Percentiles rank a stretch among this genome's conserved stretches.
These are phyloP conservation scores for Candida railenensis DNA, from an alignment of 805 yeast species.

Conservation along the genomic window DNA sequence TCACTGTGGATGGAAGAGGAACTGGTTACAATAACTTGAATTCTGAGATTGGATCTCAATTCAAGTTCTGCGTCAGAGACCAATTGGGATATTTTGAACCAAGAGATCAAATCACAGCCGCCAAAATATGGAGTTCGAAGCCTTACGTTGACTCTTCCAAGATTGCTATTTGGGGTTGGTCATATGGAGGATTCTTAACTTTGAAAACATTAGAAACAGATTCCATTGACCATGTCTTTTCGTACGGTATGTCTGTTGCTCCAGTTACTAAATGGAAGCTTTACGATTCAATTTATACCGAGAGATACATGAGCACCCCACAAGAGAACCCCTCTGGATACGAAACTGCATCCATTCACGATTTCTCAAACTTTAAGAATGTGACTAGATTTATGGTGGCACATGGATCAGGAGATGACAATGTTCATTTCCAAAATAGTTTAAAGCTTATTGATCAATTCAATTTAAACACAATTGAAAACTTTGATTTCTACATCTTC, in stretches of 20 bases:
- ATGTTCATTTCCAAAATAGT: slow-evolving; percentile 76
- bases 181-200: slow-evolving; percentile 80
- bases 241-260: slow-evolving; percentile 79
- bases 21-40: slow-evolving; percentile 80
- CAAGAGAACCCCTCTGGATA: slow-evolving; percentile 50
- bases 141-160: slow-evolving; percentile 58
- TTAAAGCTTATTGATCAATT: slow-evolving; percentile 62
- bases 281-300: slow-evolving; percentile 79
- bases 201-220: slow-evolving; percentile 73
- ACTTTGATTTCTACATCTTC: slow-evolving; percentile 75
- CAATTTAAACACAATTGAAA: slow-evolving; percentile 72
- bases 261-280: slow-evolving; percentile 80
- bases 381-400: slow-evolving; percentile 62
- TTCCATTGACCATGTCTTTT: slow-evolving; percentile 52
- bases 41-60: slow-evolving; percentile 46
- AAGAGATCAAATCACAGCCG: slow-evolving; percentile 83
- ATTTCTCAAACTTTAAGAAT: slow-evolving; percentile 43
- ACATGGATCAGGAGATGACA: slow-evolving; percentile 85
- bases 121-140: slow-evolving; percentile 62
- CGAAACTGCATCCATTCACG: slow-evolving; percentile 41
- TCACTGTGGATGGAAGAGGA: slow-evolving; percentile 96
- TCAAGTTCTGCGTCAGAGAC: slow-evolving; percentile 78
- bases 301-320: slow-evolving; percentile 68
- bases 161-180: slow-evolving; percentile 86
- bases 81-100: slow-evolving; percentile 81